phyloP scores from a whole-genome alignment of 1,284 basidiomycete species.

The Ceratobasidium sp. region DNA sequence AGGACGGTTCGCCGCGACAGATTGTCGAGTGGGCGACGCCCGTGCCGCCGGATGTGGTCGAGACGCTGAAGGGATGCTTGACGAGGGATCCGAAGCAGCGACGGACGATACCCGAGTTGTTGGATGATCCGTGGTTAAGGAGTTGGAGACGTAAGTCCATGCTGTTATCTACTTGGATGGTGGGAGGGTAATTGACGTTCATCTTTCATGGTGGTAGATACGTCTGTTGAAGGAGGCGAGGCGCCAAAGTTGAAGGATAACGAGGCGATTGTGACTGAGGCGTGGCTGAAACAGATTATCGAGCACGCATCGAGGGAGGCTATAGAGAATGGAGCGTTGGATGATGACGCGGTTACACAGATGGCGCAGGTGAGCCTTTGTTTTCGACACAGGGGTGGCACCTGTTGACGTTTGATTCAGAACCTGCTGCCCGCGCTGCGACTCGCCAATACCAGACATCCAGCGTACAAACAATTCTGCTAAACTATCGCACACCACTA shows the following conservation, averaged over 20 bases:
- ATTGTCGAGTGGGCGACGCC: constrained; percentile 70
- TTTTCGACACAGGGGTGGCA: background rate
- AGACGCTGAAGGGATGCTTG: constrained; percentile 79
- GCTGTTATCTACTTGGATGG: background rate
- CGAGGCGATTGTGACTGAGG: constrained; percentile 42
- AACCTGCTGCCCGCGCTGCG: constrained; percentile 29
- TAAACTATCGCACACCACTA: background rate
- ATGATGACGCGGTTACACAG: constrained; percentile 34
- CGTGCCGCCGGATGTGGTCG: constrained; percentile 76
- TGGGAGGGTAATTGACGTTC: background rate
- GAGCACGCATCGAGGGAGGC: constrained; percentile 33
- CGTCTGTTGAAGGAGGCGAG: background rate
- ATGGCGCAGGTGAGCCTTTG: constrained; percentile 32
- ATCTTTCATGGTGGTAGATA: background rate
- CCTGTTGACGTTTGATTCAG: background rate
- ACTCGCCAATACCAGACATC: constrained; percentile 30
- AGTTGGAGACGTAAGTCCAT: constrained; percentile 39
- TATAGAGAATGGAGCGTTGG: constrained; percentile 41
- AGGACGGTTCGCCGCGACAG: constrained; percentile 61
- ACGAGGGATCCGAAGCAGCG: constrained; percentile 78
- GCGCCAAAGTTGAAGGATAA: constrained; percentile 28
- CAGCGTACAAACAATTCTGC: constrained; percentile 29
- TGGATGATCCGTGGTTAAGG: constrained; percentile 52
- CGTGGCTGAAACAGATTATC: constrained; percentile 42
- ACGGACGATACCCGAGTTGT: constrained; percentile 76